Conservation (phyloP, 2,329 filamentous ascomycete genomes). For the Dactylonectria macrodidyma region DNA sequence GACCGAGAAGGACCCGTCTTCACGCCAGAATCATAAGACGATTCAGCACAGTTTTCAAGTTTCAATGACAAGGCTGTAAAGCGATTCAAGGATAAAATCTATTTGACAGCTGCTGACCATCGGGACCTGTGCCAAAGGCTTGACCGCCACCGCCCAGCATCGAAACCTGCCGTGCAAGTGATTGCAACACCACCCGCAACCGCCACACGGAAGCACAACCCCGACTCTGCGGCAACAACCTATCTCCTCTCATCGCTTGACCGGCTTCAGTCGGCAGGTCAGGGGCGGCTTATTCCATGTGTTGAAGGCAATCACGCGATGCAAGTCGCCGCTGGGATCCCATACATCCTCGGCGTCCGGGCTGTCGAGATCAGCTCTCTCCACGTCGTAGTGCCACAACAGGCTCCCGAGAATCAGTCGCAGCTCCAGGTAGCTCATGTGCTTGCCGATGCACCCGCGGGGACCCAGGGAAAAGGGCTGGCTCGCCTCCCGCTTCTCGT, state of each 20-base stretch:
- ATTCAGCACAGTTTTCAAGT: too few species aligned
- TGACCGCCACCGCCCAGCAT: too few species aligned
- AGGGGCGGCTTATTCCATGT: conserved; percentile 49
- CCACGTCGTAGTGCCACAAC: conserved; percentile 65
- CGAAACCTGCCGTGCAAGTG: too few species aligned
- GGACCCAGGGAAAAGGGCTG: conserved; percentile 66
- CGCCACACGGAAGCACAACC: not conserved
- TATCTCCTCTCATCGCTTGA: conserved; percentile 16
- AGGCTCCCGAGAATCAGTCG: conserved; percentile 63
- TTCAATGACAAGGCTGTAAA: too few species aligned
- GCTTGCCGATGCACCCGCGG: conserved; percentile 65
- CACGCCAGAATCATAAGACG: too few species aligned
- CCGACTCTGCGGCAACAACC: not conserved
- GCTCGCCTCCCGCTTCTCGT: conserved; percentile 59
- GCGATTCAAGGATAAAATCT: too few species aligned
- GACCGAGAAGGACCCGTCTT: too few species aligned
- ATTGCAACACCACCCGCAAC: not conserved
- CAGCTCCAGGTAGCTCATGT: conserved; percentile 67
- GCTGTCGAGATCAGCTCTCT: conserved; percentile 37
- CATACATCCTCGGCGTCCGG: conserved; percentile 42
- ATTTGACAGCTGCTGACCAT: too few species aligned
- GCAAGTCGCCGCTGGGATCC: conserved; percentile 46
- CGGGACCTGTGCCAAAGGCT: too few species aligned
- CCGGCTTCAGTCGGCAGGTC: conserved; percentile 38
- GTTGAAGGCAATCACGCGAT: conserved; percentile 41